Evolutionary conservation across 2,329 filamentous ascomycete genomes (phyloP).

Genomic region (Phaeosphaeriaceae sp.): DNA sequence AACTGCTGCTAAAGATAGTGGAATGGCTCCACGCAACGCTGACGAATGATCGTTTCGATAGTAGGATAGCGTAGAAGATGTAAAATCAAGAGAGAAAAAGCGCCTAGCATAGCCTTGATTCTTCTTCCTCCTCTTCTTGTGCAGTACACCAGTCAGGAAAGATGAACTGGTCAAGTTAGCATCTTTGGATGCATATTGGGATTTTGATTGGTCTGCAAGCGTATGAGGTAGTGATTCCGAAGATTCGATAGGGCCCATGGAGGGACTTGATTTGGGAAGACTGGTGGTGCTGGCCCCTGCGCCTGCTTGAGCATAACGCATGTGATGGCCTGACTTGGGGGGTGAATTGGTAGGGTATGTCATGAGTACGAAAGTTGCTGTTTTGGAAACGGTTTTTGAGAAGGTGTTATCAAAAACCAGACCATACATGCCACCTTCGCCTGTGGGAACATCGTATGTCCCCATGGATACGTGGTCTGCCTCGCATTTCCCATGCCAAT

Average conservation of each 20-base stretch:
- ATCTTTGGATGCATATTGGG: constrained; percentile 37
- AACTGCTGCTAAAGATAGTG: constrained; percentile 87
- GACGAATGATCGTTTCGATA: constrained; percentile 95
- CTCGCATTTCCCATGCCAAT: constrained; percentile 93
- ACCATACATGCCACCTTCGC: constrained; percentile 90
- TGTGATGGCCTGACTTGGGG: constrained; percentile 74
- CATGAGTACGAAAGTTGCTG: constrained; percentile 89
- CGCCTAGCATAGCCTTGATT: constrained; percentile 91
- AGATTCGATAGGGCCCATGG: constrained; percentile 54
- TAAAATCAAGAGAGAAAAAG: constrained; percentile 96
- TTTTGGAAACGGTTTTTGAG: constrained; percentile 89
- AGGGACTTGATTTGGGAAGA: constrained; percentile 50
- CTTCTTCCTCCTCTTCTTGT: constrained; percentile 90
- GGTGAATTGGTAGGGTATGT: constrained; percentile 87
- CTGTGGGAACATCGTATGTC: constrained; percentile 76
- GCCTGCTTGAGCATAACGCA: constrained; percentile 64
- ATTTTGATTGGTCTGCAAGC: constrained; percentile 50
- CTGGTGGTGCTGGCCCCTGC: constrained; percentile 54
- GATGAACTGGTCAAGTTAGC: constrained; percentile 47
- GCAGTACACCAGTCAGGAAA: constrained; percentile 82
- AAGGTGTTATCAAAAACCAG: constrained; percentile 99
- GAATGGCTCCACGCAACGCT: constrained; percentile 88
- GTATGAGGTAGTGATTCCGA: constrained; percentile 56
- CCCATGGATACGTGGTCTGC: constrained; percentile 94
- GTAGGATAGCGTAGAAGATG: constrained; percentile 92